A percentile compares a stretch with the other conserved stretches of the same genome.
These are phyloP conservation scores for Eugenia klotzschiana DNA, from an alignment of 441 rosid species.

Conservation along the genomic window DNA sequence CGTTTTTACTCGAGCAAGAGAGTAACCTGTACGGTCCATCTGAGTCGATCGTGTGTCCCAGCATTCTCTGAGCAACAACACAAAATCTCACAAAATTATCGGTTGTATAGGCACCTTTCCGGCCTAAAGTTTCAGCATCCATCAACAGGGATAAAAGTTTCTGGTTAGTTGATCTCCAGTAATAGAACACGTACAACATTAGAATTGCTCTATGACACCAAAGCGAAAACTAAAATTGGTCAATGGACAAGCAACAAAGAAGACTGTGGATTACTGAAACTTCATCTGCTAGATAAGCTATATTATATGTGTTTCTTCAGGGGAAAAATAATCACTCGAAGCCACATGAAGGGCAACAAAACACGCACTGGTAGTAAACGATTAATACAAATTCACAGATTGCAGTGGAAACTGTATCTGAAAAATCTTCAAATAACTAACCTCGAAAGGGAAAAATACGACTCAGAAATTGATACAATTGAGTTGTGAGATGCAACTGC, in stretches of 20 bases:
- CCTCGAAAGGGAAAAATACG: neutral
- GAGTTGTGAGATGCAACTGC: neutral
- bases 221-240: neutral
- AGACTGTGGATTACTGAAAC: neutral
- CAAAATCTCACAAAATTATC: neutral
- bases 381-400: neutral
- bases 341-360: neutral
- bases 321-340: rapidly evolving
- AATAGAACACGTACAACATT: neutral
- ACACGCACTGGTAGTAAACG: neutral
- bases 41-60: constrained; percentile 9
- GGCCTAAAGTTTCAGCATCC: neutral
- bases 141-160: neutral
- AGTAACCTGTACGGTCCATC: constrained; percentile 40
- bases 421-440: neutral
- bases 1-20: constrained; percentile 35
- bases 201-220: neutral
- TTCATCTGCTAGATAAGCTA: neutral
- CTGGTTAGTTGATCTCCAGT: neutral
- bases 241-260: neutral
- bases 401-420: neutral
- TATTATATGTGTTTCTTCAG: neutral
- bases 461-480: neutral
- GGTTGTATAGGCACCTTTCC: neutral
- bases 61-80: constrained; percentile 4